Evolutionary conservation across 2,329 filamentous ascomycete species (phyloP).

Genomic region (Sporothrix variecibatus): DNA sequence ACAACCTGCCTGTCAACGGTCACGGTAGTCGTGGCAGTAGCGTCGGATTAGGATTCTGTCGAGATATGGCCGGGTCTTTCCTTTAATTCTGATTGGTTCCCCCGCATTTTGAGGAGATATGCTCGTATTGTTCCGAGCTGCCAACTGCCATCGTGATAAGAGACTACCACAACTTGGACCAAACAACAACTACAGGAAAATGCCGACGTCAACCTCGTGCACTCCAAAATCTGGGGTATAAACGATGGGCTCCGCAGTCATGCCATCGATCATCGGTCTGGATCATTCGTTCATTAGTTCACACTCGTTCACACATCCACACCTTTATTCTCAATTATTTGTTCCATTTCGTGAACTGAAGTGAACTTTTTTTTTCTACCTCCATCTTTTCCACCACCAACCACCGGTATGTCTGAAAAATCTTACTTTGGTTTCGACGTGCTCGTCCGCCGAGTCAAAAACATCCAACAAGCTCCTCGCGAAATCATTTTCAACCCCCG

Average conservation of each 20-base stretch:
- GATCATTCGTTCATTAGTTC: neutral
- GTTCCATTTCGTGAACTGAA: neutral
- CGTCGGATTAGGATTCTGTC: neutral
- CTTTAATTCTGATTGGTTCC: neutral
- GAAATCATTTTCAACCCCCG: neutral
- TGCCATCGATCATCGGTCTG: neutral
- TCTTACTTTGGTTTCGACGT: neutral
- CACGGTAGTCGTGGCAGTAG: neutral
- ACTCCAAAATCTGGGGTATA: neutral
- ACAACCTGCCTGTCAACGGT: neutral
- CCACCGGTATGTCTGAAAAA: neutral
- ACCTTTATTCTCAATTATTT: neutral
- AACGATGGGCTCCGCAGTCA: neutral
- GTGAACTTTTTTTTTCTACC: neutral
- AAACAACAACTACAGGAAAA: neutral
- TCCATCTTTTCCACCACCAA: neutral
- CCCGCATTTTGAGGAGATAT: neutral
- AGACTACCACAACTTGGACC: neutral
- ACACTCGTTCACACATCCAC: neutral
- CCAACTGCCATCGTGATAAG: neutral
- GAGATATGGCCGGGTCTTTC: neutral
- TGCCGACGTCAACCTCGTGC: neutral
- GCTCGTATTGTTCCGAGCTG: conserved; percentile 9
- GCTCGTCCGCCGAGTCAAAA: neutral
- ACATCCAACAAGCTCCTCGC: neutral